Percentiles rank a stretch among this genome's conserved stretches.
Evolutionary conservation across 129 eudicot genomes (phyloP).

Genomic region (Smallanthus sonchifolius): DNA sequence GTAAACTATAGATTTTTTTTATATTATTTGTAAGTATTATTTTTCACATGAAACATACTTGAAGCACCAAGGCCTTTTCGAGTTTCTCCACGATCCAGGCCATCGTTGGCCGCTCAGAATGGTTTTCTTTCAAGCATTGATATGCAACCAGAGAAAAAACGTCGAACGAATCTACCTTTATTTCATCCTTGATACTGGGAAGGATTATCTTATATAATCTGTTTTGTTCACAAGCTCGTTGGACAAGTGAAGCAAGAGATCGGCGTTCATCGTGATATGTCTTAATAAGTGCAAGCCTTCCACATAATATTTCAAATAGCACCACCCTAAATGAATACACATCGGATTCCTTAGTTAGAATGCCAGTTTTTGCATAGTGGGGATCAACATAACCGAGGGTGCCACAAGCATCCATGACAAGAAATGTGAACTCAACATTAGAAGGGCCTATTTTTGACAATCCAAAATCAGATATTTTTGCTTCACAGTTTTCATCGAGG

Average conservation of each 20-base stretch:
- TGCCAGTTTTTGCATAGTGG: background rate
- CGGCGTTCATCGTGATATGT: background rate
- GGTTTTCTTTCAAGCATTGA: background rate
- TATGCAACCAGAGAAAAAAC: background rate
- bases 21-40: too few relatives aligned
- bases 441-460: slow-evolving; percentile 9
- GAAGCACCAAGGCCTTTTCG: background rate
- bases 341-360: background rate
- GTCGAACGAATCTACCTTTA: background rate
- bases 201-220: background rate
- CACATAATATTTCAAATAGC: slow-evolving; percentile 1
- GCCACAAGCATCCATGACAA: background rate
- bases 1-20: too few relatives aligned
- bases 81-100: background rate
- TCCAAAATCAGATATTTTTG: slow-evolving; percentile 6
- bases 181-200: background rate
- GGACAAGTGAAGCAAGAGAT: background rate
- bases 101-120: background rate
- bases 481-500: background rate
- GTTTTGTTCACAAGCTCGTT: background rate
- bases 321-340: background rate
- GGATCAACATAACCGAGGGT: background rate
- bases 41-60: background rate
- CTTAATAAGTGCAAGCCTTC: background rate
- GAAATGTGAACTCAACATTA: background rate